Percentiles rank a stretch among this genome's conserved stretches.
phyloP scores from a whole-genome alignment of 1,284 basidiomycete species.

The Coriolopsis trogii region DNA sequence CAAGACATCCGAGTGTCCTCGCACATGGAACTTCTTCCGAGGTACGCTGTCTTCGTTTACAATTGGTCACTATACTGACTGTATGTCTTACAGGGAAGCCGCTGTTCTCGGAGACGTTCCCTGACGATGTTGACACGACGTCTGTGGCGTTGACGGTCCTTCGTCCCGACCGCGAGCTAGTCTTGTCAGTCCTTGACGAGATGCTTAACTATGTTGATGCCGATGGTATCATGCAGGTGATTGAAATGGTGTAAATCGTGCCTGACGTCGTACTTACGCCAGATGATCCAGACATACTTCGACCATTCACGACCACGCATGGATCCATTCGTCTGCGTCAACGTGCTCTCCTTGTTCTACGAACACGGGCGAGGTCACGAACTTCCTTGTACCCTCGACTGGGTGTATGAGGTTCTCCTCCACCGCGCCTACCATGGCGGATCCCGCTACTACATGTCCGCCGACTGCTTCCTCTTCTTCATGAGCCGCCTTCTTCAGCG shows the following conservation, averaged over 20 bases:
- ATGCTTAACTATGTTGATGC: constrained; percentile 51
- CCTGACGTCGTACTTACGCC: neutral
- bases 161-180: constrained; percentile 37
- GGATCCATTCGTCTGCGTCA: constrained; percentile 57
- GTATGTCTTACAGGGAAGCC: constrained; percentile 36
- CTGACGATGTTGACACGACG: constrained; percentile 55
- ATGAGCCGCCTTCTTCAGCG: constrained; percentile 48
- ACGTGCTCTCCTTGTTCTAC: constrained; percentile 53
- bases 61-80: too few species aligned
- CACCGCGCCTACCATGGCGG: constrained; percentile 58
- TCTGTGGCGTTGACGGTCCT: constrained; percentile 49
- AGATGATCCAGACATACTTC: constrained; percentile 50
- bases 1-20: constrained; percentile 36
- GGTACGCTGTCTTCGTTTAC: constrained; percentile 36
- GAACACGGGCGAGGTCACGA: constrained; percentile 49
- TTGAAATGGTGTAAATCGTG: neutral
- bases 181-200: constrained; percentile 52
- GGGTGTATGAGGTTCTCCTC: constrained; percentile 51
- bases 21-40: constrained; percentile 60
- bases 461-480: constrained; percentile 60
- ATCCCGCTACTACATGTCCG: constrained; percentile 56
- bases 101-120: constrained; percentile 38
- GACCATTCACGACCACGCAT: constrained; percentile 52
- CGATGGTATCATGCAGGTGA: constrained; percentile 55
- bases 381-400: constrained; percentile 48